Evolutionary conservation across 2,329 filamentous ascomycete genomes (phyloP).

Genomic region (Cordyceps javanica): DNA sequence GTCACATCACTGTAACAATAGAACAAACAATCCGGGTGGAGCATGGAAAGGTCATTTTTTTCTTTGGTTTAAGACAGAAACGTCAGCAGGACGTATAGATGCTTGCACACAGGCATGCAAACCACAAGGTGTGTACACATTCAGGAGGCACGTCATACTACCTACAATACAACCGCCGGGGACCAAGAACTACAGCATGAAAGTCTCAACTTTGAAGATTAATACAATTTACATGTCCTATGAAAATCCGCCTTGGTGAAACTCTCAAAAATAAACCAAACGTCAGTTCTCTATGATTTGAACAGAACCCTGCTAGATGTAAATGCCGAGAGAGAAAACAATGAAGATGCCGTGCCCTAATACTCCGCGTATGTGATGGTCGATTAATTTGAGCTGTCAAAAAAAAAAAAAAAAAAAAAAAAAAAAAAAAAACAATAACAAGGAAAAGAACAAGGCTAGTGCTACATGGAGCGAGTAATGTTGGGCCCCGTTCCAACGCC

Average conservation of each 20-base stretch:
- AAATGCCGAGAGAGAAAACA: neutral
- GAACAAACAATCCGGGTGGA: neutral
- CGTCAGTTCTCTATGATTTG: neutral
- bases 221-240: neutral
- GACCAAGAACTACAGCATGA: neutral
- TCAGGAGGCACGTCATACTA: too few species aligned
- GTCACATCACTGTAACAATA: conserved; percentile 8
- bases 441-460: neutral
- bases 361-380: conserved; percentile 5
- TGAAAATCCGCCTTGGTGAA: neutral
- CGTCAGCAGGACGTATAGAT: too few species aligned
- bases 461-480: conserved; percentile 31
- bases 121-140: too few species aligned
- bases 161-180: neutral
- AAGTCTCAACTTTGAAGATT: neutral
- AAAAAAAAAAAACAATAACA: neutral
- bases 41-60: neutral
- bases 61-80: neutral
- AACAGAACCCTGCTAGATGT: neutral
- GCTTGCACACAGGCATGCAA: too few species aligned
- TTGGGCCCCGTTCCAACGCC: conserved; percentile 56
- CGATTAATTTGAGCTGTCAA: neutral
- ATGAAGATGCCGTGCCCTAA: neutral
- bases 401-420: neutral
- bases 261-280: neutral